These are phyloP conservation scores for Carex sylvatica DNA, from an alignment of 202 grass and related monocot species.

Conservation along the genomic window DNA sequence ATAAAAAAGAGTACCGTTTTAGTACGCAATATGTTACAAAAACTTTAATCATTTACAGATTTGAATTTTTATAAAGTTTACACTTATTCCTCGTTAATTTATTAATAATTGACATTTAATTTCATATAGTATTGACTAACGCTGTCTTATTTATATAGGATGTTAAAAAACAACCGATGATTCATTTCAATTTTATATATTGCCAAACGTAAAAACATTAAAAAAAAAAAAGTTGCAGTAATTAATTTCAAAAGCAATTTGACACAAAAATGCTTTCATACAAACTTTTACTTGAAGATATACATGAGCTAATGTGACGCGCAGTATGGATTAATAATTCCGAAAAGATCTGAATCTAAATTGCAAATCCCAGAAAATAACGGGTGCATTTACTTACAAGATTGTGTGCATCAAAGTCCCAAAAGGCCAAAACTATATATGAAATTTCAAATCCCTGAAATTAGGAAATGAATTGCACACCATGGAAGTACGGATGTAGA, in stretches of 20 bases:
- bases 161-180: neutral
- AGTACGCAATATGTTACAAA: too few species aligned
- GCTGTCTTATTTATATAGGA: neutral
- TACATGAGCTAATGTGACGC: neutral
- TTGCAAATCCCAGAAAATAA: neutral
- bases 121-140: too few species aligned
- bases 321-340: neutral
- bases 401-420: neutral
- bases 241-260: neutral
- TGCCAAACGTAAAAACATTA: neutral
- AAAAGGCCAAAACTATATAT: neutral
- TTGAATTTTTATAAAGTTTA: too few species aligned
- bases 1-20: too few species aligned
- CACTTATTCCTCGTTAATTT: too few species aligned
- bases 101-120: too few species aligned
- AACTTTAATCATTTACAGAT: too few species aligned
- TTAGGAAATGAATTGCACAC: conserved; percentile 34
- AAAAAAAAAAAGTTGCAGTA: neutral
- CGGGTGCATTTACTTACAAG: neutral
- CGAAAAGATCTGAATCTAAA: neutral
- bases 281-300: conserved; percentile 5
- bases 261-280: neutral
- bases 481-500: conserved; percentile 70
- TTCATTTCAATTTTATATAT: neutral
- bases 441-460: conserved; percentile 5